Conservation (phyloP, 306 rosid genomes). For the Castanopsis chinensis region DNA sequence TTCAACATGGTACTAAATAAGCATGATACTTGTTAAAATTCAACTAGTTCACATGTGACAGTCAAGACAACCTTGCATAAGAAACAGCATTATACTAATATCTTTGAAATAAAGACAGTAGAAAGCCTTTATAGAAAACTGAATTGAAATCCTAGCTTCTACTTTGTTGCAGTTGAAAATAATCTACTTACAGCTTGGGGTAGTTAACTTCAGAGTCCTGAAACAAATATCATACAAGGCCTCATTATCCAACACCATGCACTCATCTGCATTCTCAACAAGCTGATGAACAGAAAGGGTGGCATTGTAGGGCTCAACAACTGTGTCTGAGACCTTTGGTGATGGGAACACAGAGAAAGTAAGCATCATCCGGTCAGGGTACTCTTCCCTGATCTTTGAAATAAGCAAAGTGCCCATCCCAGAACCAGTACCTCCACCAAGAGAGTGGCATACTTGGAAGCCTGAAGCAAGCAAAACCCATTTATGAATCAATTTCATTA, state of each 20-base stretch:
- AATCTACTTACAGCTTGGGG: slow-evolving; percentile 7
- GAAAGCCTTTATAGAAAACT: not conserved
- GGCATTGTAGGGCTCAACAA: slow-evolving; percentile 9
- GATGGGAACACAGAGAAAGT: slow-evolving; percentile 14
- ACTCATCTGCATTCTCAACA: slow-evolving; percentile 10
- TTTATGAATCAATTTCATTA: too few relatives aligned
- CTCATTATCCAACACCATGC: slow-evolving; percentile 13
- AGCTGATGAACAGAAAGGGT: slow-evolving; percentile 9
- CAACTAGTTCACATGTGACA: not conserved
- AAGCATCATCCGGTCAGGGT: slow-evolving; percentile 7
- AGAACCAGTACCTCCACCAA: slow-evolving; percentile 6
- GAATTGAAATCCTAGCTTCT: not conserved
- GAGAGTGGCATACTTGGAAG: slow-evolving; percentile 7
- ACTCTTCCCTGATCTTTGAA: slow-evolving; percentile 7
- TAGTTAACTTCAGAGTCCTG: slow-evolving; percentile 9
- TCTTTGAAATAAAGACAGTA: not conserved
- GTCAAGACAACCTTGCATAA: not conserved
- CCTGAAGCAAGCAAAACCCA: not conserved
- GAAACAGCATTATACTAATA: not conserved
- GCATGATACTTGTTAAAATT: not conserved
- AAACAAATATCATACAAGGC: slow-evolving; percentile 9
- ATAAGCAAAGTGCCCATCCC: slow-evolving; percentile 10
- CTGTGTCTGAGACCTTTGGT: slow-evolving; percentile 4
- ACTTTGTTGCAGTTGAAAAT: not conserved
- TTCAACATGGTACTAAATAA: not conserved